Base-by-base conservation (phyloP, 352 stramenopile species). In the Blastocystis sp. region DNA sequence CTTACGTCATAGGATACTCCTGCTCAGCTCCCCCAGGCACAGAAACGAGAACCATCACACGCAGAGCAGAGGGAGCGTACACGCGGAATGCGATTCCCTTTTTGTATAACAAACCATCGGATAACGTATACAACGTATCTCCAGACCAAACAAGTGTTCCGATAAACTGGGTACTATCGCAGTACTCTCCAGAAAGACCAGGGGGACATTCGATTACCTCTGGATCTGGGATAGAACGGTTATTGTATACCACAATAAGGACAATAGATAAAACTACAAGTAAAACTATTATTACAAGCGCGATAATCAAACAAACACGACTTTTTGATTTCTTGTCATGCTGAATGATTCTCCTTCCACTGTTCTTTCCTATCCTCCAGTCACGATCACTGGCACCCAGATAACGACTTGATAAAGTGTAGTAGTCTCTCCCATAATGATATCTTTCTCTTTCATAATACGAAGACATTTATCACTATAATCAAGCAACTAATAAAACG, bases 1-100 rank as follows among this genome's bases (percentile, higher is more conserved):
- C 41, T 24, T 63, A 81, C 70, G 41, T 11, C 70, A 81, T 81
- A 24, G 70, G n/a, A 37, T 65, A 81, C 70, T 81, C 70, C 41
- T 43, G 26, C 47, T 81, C 70, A 9, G 39, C 34, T 7, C 70
- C 70, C 13, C 70, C 70, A 37, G 24, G 26, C 9, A 62, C 47
- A 7, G 70, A 81, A 8, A 47, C 47, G 8, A 81, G 26, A 34
- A 81, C 54, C 63, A 63, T 43, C 11, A 81, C 70, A n/a, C 39
- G 20, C 20, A 24, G 45, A 16, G 70, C 70, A 16, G 20, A 24
- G 8, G 70, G 70, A 8, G 70, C 70, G 45, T 66, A 81, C 6
- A 81, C 39, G 30, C 70, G 70, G 16, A 81, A 81, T 43, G 70
- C 70, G 26, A 81, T 81, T 13, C 70, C 70, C 43, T 62, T 59